phyloP scores from a whole-genome alignment of 2,329 filamentous ascomycete genomes.

The Cladorrhinum sp. region DNA sequence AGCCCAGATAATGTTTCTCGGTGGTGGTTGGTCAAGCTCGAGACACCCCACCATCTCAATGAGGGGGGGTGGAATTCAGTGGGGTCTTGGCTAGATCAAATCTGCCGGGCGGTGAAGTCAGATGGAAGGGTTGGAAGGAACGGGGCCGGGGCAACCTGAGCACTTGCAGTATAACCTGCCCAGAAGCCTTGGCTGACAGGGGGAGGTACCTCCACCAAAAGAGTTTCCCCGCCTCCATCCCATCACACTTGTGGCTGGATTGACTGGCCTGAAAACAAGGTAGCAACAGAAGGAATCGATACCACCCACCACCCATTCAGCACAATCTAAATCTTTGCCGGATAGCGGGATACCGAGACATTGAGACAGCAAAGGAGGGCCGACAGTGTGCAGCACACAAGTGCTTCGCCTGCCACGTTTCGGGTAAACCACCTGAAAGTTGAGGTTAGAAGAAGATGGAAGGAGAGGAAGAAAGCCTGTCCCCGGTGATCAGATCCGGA shows the following conservation, averaged over 20 bases:
- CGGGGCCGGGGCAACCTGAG: neutral
- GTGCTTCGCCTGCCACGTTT: slow-evolving; percentile 2
- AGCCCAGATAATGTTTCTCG: neutral
- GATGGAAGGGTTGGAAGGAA: neutral
- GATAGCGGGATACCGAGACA: neutral
- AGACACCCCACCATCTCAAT: neutral
- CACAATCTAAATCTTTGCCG: neutral
- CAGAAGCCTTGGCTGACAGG: neutral
- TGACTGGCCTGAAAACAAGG: neutral
- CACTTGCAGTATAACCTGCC: too few species aligned
- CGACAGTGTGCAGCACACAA: neutral
- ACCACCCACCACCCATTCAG: neutral
- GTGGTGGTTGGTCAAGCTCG: neutral
- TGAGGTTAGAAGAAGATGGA: neutral
- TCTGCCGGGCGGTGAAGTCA: neutral
- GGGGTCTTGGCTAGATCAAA: neutral
- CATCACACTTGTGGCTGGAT: neutral
- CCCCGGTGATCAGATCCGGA: neutral
- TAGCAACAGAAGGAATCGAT: neutral
- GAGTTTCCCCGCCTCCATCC: neutral
- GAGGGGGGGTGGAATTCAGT: neutral
- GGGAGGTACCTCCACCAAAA: neutral
- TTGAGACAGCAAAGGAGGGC: neutral
- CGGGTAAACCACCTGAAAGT: neutral
- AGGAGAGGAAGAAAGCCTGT: neutral